Conservation (phyloP, 2,329 filamentous ascomycete genomes). For the Pseudogymnoascus sp. region DNA sequence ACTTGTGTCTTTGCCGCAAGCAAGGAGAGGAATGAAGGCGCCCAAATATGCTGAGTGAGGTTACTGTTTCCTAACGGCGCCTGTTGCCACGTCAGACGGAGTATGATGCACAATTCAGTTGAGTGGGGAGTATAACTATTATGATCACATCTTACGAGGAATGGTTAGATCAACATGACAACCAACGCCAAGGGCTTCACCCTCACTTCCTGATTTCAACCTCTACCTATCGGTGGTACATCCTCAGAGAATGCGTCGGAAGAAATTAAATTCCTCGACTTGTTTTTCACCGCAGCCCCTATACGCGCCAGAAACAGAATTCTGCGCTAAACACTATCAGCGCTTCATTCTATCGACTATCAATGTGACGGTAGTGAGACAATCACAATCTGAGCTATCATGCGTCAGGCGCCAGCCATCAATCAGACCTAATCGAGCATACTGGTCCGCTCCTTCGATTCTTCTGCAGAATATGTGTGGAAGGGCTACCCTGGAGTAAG, state of each 20-base stretch:
- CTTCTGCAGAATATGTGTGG: conserved; percentile 1
- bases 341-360: conserved; percentile 1
- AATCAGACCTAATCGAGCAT: neutral
- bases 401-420: neutral
- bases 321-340: neutral
- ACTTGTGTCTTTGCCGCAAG: neutral
- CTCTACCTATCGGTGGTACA: neutral
- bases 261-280: neutral
- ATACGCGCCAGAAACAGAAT: neutral
- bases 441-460: neutral
- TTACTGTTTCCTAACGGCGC: neutral
- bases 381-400: neutral
- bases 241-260: neutral
- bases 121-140: neutral
- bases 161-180: neutral
- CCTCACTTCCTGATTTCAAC: neutral
- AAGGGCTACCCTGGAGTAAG: neutral
- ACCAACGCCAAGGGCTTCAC: neutral
- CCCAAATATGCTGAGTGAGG: neutral
- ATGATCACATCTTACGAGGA: neutral
- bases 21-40: neutral
- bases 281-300: too few relatives aligned
- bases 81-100: neutral
- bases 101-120: neutral
- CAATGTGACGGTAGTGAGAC: neutral